phyloP scores from a whole-genome alignment of 768 basidiomycete species.

The Xanthoconium stramineum region DNA sequence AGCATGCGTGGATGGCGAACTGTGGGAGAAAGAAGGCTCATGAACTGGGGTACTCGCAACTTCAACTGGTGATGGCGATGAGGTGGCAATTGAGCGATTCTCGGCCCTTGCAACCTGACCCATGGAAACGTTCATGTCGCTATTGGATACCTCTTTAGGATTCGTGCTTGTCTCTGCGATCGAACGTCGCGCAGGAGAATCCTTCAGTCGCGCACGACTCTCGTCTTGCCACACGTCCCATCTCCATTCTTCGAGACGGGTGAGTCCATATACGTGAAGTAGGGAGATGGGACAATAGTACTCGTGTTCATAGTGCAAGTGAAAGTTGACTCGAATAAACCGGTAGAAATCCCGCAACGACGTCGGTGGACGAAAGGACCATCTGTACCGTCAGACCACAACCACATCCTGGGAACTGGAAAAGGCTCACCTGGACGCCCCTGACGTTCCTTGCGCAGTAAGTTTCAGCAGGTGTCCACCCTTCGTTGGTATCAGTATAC shows the following conservation, averaged over 20 bases:
- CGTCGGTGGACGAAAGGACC: slow-evolving; percentile 77
- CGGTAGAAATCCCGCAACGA: slow-evolving; percentile 85
- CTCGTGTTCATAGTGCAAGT: slow-evolving; percentile 90
- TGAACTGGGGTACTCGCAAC: background rate
- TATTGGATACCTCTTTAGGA: background rate
- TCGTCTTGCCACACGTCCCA: slow-evolving; percentile 83
- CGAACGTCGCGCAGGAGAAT: slow-evolving; percentile 14
- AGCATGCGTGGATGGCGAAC: background rate
- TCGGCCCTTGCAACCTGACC: background rate
- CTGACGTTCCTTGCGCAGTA: slow-evolving; percentile 87
- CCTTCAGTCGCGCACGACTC: slow-evolving; percentile 48
- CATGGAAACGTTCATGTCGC: slow-evolving; percentile 2
- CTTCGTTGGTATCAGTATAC: slow-evolving; percentile 55
- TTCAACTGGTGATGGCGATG: background rate
- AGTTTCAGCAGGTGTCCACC: slow-evolving; percentile 72
- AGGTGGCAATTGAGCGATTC: background rate
- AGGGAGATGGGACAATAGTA: slow-evolving; percentile 95
- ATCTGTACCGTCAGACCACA: background rate
- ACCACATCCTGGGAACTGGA: background rate
- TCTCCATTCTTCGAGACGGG: slow-evolving; percentile 95
- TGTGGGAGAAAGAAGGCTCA: background rate
- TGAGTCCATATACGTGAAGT: slow-evolving; percentile 90
- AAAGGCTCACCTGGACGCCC: slow-evolving; percentile 74
- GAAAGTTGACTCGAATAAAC: slow-evolving; percentile 91
- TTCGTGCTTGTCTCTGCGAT: slow-evolving; percentile 23